Conservation (phyloP, 805 yeast genomes). For the Yarrowia deformans region DNA sequence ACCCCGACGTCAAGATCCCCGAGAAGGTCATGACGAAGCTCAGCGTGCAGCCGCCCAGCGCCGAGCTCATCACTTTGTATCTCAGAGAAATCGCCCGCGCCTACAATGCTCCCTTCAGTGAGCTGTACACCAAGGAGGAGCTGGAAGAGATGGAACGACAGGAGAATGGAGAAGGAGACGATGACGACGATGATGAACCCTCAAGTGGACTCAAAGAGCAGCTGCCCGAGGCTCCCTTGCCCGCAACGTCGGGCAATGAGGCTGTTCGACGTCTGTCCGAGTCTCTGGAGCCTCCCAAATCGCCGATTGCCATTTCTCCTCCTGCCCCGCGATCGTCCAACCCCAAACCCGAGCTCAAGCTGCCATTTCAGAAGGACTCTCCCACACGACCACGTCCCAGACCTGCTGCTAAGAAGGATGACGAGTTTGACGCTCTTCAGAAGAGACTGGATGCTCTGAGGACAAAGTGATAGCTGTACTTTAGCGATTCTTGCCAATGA, state of each 20-base stretch:
- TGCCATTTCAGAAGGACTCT: conserved; percentile 40
- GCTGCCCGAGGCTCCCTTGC: conserved; percentile 41
- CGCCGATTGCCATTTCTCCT: conserved; percentile 49
- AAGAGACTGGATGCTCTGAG: conserved; percentile 82
- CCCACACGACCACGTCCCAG: conserved; percentile 24
- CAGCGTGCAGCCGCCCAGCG: conserved; percentile 69
- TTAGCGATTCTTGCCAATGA: too few relatives aligned
- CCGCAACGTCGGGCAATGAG: conserved; percentile 41
- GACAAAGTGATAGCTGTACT: conserved; percentile 41
- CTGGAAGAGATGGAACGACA: conserved; percentile 46
- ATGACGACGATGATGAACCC: conserved; percentile 47
- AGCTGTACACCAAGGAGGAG: conserved; percentile 51
- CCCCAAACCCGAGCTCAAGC: conserved; percentile 46
- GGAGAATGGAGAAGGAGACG: conserved; percentile 48
- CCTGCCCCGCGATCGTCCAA: conserved; percentile 49
- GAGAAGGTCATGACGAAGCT: conserved; percentile 71
- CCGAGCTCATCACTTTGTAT: conserved; percentile 70
- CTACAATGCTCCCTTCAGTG: conserved; percentile 76
- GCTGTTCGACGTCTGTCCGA: conserved; percentile 44
- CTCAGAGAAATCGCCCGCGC: conserved; percentile 81
- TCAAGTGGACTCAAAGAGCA: conserved; percentile 3
- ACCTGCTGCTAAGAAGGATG: conserved; percentile 43
- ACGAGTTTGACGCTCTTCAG: conserved; percentile 68
- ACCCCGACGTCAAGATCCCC: conserved; percentile 63
- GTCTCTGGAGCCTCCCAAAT: conserved; percentile 42